These are phyloP conservation scores for Pichia phayaonensis DNA, from an alignment of 805 yeast genomes.

Conservation along the genomic window DNA sequence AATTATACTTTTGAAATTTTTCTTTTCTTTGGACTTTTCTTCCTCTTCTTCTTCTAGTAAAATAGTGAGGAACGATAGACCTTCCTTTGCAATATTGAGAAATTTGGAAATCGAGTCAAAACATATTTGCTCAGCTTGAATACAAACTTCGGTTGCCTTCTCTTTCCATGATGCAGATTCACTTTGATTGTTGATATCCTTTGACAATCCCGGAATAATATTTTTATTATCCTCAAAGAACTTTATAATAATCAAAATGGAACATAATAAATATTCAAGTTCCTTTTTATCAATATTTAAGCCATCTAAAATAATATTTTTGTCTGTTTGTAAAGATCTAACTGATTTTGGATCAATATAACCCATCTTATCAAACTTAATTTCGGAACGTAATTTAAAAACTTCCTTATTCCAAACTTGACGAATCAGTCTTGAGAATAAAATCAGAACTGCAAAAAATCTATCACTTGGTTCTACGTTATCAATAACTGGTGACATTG, in stretches of 20 bases:
- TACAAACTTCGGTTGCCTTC: conserved; percentile 49
- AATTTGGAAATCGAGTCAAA: conserved; percentile 70
- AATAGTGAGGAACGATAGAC: conserved; percentile 78
- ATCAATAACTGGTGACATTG: conserved; percentile 40
- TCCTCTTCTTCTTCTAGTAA: conserved; percentile 58
- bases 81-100: conserved; percentile 76
- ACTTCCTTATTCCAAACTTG: conserved; percentile 72
- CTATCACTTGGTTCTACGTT: conserved; percentile 87
- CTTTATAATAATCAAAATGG: conserved; percentile 59
- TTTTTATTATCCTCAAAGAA: conserved; percentile 62
- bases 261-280: conserved; percentile 64
- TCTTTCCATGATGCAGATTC: conserved; percentile 39
- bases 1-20: conserved; percentile 56
- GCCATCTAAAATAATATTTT: conserved; percentile 34
- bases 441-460: conserved; percentile 78
- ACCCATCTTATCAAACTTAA: conserved; percentile 31
- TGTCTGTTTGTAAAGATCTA: conserved; percentile 32
- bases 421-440: conserved; percentile 71
- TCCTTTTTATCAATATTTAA: conserved; percentile 41
- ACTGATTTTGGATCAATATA: conserved; percentile 31
- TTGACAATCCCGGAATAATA: conserved; percentile 48
- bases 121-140: conserved; percentile 88
- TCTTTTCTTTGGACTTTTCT: not conserved
- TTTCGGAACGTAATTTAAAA: conserved; percentile 35
- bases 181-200: conserved; percentile 45